A percentile compares a stretch with the other conserved stretches of the same genome.
These are phyloP conservation scores for Glycine soja DNA, from an alignment of 306 rosid species.

Conservation along the genomic window DNA sequence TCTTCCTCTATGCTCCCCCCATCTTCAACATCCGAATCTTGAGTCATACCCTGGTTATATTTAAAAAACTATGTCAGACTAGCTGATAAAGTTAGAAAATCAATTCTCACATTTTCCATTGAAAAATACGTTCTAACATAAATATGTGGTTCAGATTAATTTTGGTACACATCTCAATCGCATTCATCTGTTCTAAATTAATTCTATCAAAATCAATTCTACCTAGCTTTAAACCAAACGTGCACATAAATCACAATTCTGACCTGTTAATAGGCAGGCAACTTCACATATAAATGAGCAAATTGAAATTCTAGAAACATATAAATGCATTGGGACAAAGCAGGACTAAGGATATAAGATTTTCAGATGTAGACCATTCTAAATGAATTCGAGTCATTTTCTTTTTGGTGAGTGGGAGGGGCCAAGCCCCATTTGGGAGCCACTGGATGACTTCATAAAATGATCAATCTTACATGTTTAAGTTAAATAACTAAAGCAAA, in stretches of 20 bases:
- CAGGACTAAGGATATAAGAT: constrained; percentile 4
- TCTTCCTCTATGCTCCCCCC: too few relatives aligned
- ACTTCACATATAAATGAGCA: constrained; percentile 7
- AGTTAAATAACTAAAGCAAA: background rate
- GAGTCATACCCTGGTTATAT: constrained; percentile 62
- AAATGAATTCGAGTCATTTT: background rate
- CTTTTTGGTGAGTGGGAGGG: too few relatives aligned
- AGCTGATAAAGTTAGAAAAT: constrained; percentile 15
- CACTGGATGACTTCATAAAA: constrained; percentile 21
- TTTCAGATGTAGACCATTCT: constrained; percentile 27
- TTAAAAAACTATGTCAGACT: constrained; percentile 37
- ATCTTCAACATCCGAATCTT: constrained; percentile 56
- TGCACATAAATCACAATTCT: constrained; percentile 28
- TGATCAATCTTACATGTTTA: constrained; percentile 19
- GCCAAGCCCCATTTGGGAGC: background rate
- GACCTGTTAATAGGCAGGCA: constrained; percentile 10
- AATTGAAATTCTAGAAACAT: constrained; percentile 23
- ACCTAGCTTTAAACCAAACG: background rate
- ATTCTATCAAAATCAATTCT: background rate
- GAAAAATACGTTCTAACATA: background rate
- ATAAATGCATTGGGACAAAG: constrained; percentile 5
- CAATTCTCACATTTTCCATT: background rate
- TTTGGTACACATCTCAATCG: background rate
- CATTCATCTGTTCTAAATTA: constrained; percentile 1
- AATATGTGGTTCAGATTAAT: background rate